Conservation (phyloP, 495 filamentous ascomycete genomes). For the Cercophora sp. region DNA sequence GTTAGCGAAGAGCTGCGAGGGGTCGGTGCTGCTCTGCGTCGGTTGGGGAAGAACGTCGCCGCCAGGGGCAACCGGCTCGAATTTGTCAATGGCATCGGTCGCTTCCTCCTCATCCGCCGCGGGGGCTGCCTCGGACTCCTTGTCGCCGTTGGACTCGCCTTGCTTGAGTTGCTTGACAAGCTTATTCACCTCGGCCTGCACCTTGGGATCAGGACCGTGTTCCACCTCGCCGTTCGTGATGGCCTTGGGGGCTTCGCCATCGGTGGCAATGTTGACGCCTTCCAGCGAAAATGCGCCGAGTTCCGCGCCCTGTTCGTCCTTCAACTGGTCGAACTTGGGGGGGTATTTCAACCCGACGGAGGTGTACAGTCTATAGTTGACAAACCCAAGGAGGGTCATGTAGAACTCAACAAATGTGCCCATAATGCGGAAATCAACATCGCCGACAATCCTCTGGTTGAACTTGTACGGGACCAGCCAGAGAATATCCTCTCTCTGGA, state of each 20-base stretch:
- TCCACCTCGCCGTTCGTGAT: slow-evolving; percentile 48
- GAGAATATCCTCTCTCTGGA: slow-evolving; percentile 95
- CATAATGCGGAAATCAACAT: slow-evolving; percentile 98
- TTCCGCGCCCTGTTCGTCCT: slow-evolving; percentile 85
- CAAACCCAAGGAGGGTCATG: slow-evolving; percentile 89
- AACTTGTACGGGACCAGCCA: slow-evolving; percentile 98
- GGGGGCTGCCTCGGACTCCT: slow-evolving; percentile 42
- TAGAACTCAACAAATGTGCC: slow-evolving; percentile 98
- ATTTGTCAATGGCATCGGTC: slow-evolving; percentile 77
- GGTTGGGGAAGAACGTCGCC: slow-evolving; percentile 88
- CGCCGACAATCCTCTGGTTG: slow-evolving; percentile 84
- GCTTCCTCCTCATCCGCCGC: slow-evolving; percentile 47
- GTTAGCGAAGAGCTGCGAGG: slow-evolving; percentile 70
- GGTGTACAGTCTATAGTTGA: slow-evolving; percentile 92
- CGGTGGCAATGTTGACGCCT: slow-evolving; percentile 56
- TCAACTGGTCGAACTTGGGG: slow-evolving; percentile 82
- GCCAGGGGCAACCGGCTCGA: slow-evolving; percentile 70
- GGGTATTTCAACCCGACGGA: slow-evolving; percentile 88
- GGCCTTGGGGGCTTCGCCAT: slow-evolving; percentile 47
- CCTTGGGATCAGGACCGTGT: slow-evolving; percentile 45
- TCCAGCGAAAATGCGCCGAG: slow-evolving; percentile 88
- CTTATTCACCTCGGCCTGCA: slow-evolving; percentile 54
- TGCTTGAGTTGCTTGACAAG: slow-evolving; percentile 49
- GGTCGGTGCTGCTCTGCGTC: slow-evolving; percentile 50
- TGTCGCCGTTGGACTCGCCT: slow-evolving; percentile 39